Percentiles rank a stretch among this genome's conserved stretches.
Evolutionary conservation across 495 filamentous ascomycete species (phyloP).

Genomic region (Daldinia bambusicola): DNA sequence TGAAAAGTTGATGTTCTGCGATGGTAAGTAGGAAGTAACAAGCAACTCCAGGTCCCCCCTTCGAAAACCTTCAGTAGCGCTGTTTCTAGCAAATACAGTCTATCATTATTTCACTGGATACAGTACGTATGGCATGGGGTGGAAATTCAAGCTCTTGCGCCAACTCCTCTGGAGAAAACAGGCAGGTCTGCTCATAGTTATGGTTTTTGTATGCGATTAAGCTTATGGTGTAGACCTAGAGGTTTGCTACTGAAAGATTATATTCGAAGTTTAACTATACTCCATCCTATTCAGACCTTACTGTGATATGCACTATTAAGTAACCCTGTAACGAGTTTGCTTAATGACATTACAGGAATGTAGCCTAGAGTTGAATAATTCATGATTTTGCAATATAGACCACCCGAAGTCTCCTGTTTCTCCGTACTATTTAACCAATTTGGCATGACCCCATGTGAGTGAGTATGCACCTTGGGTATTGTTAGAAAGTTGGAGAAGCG

Average conservation of each 20-base stretch:
- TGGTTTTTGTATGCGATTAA: not conserved
- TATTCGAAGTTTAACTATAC: not conserved
- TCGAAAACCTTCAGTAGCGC: not conserved
- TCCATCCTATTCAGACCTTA: not conserved
- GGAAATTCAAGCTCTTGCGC: not conserved
- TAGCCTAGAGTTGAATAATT: slow-evolving; percentile 1
- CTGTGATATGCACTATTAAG: not conserved
- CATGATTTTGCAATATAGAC: not conserved
- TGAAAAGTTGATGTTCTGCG: not conserved
- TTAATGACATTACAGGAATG: not conserved
- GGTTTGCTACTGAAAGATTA: not conserved
- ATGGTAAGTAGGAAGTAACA: not conserved
- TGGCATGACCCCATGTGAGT: not conserved
- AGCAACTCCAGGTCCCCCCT: not conserved
- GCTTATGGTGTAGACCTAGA: not conserved
- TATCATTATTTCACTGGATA: not conserved
- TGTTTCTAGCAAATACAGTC: not conserved
- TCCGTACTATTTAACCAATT: slow-evolving; percentile 1
- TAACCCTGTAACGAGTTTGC: not conserved
- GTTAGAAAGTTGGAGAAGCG: not conserved
- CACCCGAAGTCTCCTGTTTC: not conserved
- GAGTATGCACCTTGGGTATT: not conserved
- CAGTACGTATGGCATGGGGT: not conserved
- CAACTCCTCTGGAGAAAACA: not conserved
- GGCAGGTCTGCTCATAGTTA: not conserved